These are phyloP conservation scores for Thalia dealbata DNA, from an alignment of 176 grass and related monocot species.

Conservation along the genomic window DNA sequence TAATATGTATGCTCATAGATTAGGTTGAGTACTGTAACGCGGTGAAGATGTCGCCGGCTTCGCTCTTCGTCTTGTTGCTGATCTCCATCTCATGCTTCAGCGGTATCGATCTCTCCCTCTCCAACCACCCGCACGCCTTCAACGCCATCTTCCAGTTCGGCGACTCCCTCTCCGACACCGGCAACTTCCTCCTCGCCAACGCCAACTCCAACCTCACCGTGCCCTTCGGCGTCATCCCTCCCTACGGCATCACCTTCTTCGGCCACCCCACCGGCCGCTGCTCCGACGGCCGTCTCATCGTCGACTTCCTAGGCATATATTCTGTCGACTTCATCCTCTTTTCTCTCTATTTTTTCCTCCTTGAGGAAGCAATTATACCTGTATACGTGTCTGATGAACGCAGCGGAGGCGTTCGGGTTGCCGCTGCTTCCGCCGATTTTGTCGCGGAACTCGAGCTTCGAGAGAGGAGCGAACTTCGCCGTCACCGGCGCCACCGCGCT, in stretches of 20 bases:
- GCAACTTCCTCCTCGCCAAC: conserved; percentile 18
- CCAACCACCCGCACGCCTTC: conserved; percentile 12
- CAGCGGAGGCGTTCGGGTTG: conserved; percentile 72
- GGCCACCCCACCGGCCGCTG: conserved; percentile 64
- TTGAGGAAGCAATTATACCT: not conserved
- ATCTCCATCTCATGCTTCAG: not conserved
- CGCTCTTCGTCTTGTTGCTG: not conserved
- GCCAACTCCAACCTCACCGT: not conserved
- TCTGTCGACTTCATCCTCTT: not conserved
- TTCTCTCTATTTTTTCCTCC: not conserved
- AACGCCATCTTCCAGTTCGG: conserved; percentile 41
- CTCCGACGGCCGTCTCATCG: conserved; percentile 76
- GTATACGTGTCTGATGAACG: not conserved
- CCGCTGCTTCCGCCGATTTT: conserved; percentile 63
- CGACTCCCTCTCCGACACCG: conserved; percentile 32
- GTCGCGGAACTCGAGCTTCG: conserved; percentile 29
- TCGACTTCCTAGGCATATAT: conserved; percentile 62
- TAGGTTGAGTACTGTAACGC: no score
- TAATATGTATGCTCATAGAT: no score
- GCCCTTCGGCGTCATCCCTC: not conserved
- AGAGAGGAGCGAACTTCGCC: conserved; percentile 75
- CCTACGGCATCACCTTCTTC: conserved; percentile 95
- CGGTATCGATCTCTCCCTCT: not conserved
- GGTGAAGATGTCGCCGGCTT: no score
- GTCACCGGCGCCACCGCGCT: conserved; percentile 68